phyloP scores from a whole-genome alignment of 495 filamentous ascomycete species.

The Podospora australis region DNA sequence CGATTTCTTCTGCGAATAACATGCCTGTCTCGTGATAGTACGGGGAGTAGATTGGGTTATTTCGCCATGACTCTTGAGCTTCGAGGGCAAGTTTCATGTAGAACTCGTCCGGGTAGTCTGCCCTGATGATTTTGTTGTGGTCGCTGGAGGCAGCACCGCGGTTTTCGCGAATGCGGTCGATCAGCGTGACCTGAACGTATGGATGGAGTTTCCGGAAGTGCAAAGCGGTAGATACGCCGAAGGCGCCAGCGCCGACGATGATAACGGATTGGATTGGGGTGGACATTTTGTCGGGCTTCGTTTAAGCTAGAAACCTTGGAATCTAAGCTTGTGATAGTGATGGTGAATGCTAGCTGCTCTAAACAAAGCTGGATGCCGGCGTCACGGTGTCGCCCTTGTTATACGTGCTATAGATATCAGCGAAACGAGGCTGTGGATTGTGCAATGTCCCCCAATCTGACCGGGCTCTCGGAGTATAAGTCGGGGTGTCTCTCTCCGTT shows the following conservation, averaged over 20 bases:
- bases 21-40: conserved; percentile 49
- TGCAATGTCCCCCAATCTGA: no score
- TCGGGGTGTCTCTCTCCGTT: no score
- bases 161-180: conserved; percentile 11
- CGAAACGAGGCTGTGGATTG: no score
- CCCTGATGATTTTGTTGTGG: conserved; percentile 16
- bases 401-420: no score
- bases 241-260: conserved; percentile 1
- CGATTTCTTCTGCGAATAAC: conserved; percentile 38
- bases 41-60: conserved; percentile 37
- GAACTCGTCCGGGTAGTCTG: conserved; percentile 11
- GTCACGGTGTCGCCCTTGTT: no score
- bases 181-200: not conserved
- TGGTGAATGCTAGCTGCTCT: no score
- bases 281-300: no score
- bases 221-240: conserved; percentile 3
- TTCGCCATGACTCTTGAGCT: conserved; percentile 45
- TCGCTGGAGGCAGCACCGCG: conserved; percentile 22
- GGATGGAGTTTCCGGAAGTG: not conserved
- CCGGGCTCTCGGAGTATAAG: no score
- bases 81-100: conserved; percentile 26
- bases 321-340: no score
- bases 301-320: no score
- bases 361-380: no score
- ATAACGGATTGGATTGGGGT: not conserved